Evolutionary conservation across 441 rosid genomes (phyloP), one percentile per base, ranked within the genome.

Genomic region (Mallotus japonicus): DNA sequence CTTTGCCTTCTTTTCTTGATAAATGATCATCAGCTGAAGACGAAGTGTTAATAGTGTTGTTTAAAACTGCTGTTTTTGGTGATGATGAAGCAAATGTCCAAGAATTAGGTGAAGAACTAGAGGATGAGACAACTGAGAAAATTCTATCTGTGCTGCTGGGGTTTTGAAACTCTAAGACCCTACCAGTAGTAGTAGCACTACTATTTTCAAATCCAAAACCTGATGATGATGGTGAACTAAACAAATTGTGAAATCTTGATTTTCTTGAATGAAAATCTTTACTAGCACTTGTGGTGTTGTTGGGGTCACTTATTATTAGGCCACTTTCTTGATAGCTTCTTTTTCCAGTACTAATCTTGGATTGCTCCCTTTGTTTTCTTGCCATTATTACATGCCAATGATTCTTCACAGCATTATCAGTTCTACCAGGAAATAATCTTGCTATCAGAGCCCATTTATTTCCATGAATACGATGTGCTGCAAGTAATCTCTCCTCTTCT

Each of bases 311-410:
- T 28, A 28, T 28, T 28, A 28, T 73, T 44, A 76, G 57, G 22
- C 62, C 56, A 16, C 80, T 81, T 65, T 78, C 75, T 60, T 79
- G 79, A 62, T 61, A 71, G 76, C 76, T 76, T 77, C 85, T 75
- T 62, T 79, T 78, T 44, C 81, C 66, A 75, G 40, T 37, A 6
- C 73, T 57, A 55, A 55, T 73, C 75, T 73, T 80, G 51, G 95
- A 87, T 72, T 87, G 96, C 71, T 92, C 93, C 71, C 99, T 87
- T 73, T 85, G 88, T 76, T 82, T 89, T 77, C 98, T 88, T 10
- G 98, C 97, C 95, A 91, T 90, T 67, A 93, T 82, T 66, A 95
- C 99, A 80, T 95, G 98, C 96, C 97, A 95, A 62, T 93, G 99
- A 77, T 95, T 95, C 89, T 95, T 95, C 51, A 95, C 97, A 17